These are phyloP conservation scores for Seiridium cupressi DNA, from an alignment of 2,329 filamentous ascomycete species.

Conservation along the genomic window DNA sequence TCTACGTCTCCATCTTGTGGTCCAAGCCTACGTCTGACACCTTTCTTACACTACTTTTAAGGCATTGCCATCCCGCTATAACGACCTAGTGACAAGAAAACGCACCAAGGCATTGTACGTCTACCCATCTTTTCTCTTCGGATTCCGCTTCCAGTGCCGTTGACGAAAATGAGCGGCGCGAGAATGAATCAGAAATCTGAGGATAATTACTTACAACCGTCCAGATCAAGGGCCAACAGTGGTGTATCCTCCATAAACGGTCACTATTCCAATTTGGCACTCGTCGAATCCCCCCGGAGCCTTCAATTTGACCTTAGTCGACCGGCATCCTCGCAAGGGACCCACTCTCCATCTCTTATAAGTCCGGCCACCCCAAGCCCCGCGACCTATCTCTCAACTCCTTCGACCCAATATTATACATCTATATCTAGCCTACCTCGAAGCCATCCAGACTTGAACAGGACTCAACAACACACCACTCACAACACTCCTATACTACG, in stretches of 20 bases:
- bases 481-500: slow-evolving; percentile 25
- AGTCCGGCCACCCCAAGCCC: slow-evolving; percentile 20
- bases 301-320: slow-evolving; percentile 16
- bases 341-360: slow-evolving; percentile 24
- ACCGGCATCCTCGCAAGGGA: slow-evolving; percentile 18
- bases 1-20: slow-evolving; percentile 4
- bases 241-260: slow-evolving; percentile 19
- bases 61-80: slow-evolving; percentile 4
- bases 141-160: neutral
- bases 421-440: slow-evolving; percentile 21
- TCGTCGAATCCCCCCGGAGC: slow-evolving; percentile 18
- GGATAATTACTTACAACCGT: slow-evolving; percentile 24
- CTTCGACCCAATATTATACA: slow-evolving; percentile 21
- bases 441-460: slow-evolving; percentile 9
- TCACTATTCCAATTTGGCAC: slow-evolving; percentile 18
- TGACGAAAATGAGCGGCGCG: slow-evolving; percentile 20
- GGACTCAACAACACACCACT: slow-evolving; percentile 14
- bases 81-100: neutral
- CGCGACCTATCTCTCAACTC: slow-evolving; percentile 18
- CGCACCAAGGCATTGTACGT: slow-evolving; percentile 14
- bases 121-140: slow-evolving; percentile 15
- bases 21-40: neutral
- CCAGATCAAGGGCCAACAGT: slow-evolving; percentile 23
- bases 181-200: slow-evolving; percentile 16
- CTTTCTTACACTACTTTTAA: neutral